These are phyloP conservation scores for Aspergillus fumigatiaffinis DNA, from an alignment of 2,329 filamentous ascomycete genomes.

Conservation along the genomic window DNA sequence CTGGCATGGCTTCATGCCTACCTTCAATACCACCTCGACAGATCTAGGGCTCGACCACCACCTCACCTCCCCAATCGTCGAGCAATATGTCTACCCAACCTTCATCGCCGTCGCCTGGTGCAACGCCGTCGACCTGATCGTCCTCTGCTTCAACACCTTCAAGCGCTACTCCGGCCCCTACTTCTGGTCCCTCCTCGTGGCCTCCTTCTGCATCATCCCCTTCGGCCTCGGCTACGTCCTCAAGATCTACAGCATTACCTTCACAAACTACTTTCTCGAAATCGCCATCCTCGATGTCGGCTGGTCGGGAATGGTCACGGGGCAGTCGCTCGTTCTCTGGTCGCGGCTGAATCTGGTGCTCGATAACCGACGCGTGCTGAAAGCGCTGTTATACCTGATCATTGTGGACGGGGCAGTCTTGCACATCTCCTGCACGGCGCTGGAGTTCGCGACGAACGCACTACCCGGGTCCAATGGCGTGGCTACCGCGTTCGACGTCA, in stretches of 20 bases:
- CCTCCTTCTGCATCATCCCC: slow-evolving; percentile 42
- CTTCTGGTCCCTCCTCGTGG: slow-evolving; percentile 46
- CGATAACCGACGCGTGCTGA: slow-evolving; percentile 31
- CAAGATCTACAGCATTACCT: slow-evolving; percentile 38
- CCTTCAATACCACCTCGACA: slow-evolving; percentile 4
- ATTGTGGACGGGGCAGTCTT: slow-evolving; percentile 41
- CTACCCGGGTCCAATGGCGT: slow-evolving; percentile 19
- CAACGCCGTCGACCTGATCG: slow-evolving; percentile 45
- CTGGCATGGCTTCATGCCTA: slow-evolving; percentile 8
- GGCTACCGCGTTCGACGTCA: slow-evolving; percentile 34
- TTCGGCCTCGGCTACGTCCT: slow-evolving; percentile 46
- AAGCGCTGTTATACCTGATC: slow-evolving; percentile 42
- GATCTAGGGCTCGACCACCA: slow-evolving; percentile 6
- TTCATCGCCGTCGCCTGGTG: slow-evolving; percentile 46
- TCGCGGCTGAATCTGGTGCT: slow-evolving; percentile 47
- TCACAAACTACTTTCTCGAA: slow-evolving; percentile 30
- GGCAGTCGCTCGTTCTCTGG: slow-evolving; percentile 48
- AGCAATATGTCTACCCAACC: slow-evolving; percentile 31
- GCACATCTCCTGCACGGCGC: slow-evolving; percentile 39
- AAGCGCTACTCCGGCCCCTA: slow-evolving; percentile 44
- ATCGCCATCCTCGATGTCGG: slow-evolving; percentile 40
- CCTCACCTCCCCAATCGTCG: slow-evolving; percentile 3
- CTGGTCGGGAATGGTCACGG: slow-evolving; percentile 47
- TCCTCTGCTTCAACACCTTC: slow-evolving; percentile 47
- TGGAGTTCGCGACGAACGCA: slow-evolving; percentile 39